Conservation (phyloP, 1,284 basidiomycete species). For the Mycosarcoma mackinlayi region DNA sequence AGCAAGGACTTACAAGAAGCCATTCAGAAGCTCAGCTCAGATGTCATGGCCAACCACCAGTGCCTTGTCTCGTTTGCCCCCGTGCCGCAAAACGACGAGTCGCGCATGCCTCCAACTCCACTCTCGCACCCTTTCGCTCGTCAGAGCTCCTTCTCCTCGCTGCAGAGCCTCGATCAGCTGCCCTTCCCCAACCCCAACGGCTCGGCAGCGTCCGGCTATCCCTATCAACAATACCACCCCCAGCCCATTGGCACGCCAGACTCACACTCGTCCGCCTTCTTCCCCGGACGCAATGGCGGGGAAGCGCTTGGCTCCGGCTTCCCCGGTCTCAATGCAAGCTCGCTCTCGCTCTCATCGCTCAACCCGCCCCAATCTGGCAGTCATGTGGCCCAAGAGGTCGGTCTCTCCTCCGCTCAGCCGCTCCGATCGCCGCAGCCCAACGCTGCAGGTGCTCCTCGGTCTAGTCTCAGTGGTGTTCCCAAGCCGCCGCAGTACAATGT, state of each 20-base stretch:
- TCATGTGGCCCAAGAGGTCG: slow-evolving; percentile 43
- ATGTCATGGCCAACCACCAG: slow-evolving; percentile 62
- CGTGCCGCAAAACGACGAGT: slow-evolving; percentile 42
- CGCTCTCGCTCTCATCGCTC: slow-evolving; percentile 49
- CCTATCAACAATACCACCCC: slow-evolving; percentile 53
- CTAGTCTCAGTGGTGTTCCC: slow-evolving; percentile 28
- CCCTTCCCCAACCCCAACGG: slow-evolving; percentile 42
- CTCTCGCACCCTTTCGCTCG: slow-evolving; percentile 37
- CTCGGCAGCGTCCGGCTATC: slow-evolving; percentile 36
- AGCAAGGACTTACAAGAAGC: slow-evolving; percentile 54
- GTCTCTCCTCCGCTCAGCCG: slow-evolving; percentile 26
- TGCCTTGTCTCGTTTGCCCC: slow-evolving; percentile 59
- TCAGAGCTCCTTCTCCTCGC: slow-evolving; percentile 49
- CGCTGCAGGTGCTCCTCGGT: slow-evolving; percentile 20
- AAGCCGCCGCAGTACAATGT: slow-evolving; percentile 74
- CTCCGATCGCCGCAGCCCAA: slow-evolving; percentile 21
- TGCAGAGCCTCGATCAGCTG: slow-evolving; percentile 44
- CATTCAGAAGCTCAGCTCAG: slow-evolving; percentile 53
- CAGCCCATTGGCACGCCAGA: slow-evolving; percentile 48
- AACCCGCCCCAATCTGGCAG: slow-evolving; percentile 39
- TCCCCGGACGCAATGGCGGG: slow-evolving; percentile 22
- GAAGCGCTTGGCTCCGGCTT: slow-evolving; percentile 42
- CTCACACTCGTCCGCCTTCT: slow-evolving; percentile 44
- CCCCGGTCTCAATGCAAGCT: slow-evolving; percentile 46
- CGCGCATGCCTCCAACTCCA: slow-evolving; percentile 33